phyloP scores from a whole-genome alignment of 2,329 filamentous ascomycete genomes.

The Talaromyces sp. region DNA sequence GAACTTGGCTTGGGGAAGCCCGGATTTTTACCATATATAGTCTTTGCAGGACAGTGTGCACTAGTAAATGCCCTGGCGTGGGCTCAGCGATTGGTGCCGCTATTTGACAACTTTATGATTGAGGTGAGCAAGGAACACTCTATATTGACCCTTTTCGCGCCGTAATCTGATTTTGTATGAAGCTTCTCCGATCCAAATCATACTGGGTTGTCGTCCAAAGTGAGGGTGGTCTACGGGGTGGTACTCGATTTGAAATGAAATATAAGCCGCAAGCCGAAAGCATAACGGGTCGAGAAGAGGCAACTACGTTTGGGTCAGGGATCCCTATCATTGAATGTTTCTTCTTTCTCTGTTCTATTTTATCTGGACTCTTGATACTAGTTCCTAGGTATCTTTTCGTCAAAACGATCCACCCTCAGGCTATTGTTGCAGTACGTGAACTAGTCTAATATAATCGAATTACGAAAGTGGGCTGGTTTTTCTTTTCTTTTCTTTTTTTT shows the following conservation, averaged over 20 bases:
- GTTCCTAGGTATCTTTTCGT: background rate
- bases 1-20: slow-evolving; percentile 29
- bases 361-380: background rate
- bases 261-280: slow-evolving; percentile 21
- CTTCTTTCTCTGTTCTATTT: background rate
- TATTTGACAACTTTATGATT: slow-evolving; percentile 21
- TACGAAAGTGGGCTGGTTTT: too few species aligned
- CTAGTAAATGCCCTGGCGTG: slow-evolving; percentile 23
- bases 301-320: background rate
- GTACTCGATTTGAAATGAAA: slow-evolving; percentile 30
- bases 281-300: background rate
- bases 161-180: background rate
- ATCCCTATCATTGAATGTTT: background rate
- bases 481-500: too few species aligned
- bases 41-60: slow-evolving; percentile 21
- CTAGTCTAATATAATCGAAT: too few species aligned
- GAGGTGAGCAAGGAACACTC: slow-evolving; percentile 14
- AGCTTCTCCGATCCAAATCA: slow-evolving; percentile 15
- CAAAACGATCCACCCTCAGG: too few species aligned
- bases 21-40: slow-evolving; percentile 14
- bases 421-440: too few species aligned
- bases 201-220: slow-evolving; percentile 26
- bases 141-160: background rate
- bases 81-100: slow-evolving; percentile 20
- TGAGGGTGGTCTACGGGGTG: slow-evolving; percentile 16